These are phyloP conservation scores for Thielaviopsis euricoi DNA, from an alignment of 2,329 filamentous ascomycete species.

Conservation along the genomic window DNA sequence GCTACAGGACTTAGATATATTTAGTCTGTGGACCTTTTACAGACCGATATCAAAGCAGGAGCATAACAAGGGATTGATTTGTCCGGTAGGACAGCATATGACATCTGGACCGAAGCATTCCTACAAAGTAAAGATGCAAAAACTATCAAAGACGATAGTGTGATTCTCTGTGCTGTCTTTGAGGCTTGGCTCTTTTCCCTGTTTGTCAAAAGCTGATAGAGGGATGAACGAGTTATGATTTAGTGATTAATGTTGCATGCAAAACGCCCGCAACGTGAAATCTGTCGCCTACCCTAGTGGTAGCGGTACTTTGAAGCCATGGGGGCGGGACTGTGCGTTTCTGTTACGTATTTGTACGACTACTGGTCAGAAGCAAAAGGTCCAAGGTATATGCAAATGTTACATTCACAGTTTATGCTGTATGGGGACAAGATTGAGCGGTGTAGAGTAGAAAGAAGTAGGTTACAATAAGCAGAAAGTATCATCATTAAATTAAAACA, in stretches of 20 bases:
- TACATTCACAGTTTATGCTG: no score
- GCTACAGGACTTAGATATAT: not conserved
- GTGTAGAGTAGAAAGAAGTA: no score
- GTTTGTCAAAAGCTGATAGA: not conserved
- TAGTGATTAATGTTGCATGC: not conserved
- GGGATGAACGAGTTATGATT: not conserved
- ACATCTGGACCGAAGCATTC: not conserved
- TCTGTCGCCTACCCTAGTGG: not conserved
- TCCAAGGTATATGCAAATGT: no score
- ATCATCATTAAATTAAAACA: no score
- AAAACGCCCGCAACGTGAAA: not conserved
- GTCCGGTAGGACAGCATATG: not conserved
- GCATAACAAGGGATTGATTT: not conserved
- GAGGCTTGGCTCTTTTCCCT: not conserved
- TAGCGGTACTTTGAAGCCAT: not conserved
- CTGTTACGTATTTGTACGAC: not conserved
- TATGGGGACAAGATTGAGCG: no score
- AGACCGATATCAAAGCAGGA: not conserved
- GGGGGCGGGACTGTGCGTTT: not conserved
- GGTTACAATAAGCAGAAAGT: no score
- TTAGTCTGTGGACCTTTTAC: not conserved
- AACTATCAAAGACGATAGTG: not conserved
- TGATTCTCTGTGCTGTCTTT: not conserved
- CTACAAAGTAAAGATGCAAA: not conserved
- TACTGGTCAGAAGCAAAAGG: not conserved